Conservation (phyloP, 2,329 filamentous ascomycete species). For the Monosporascus cannonballus region DNA sequence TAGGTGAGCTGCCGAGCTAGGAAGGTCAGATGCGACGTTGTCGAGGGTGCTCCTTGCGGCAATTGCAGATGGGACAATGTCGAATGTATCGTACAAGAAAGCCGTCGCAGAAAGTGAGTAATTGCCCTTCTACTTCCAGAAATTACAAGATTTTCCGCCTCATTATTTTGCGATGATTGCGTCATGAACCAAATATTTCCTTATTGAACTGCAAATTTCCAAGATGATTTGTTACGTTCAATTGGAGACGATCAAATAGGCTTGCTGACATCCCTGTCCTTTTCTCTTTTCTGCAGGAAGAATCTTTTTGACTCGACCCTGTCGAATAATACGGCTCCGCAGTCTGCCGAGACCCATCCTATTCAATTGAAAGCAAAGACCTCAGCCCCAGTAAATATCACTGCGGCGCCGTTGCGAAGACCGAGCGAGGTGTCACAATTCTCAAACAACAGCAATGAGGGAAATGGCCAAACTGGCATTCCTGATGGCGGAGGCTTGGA, state of each 20-base stretch:
- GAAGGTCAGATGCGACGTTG: constrained; percentile 91
- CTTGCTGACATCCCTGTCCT: constrained; percentile 19
- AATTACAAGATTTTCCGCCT: constrained; percentile 2
- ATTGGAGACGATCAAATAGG: constrained; percentile 9
- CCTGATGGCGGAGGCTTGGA: constrained; percentile 26
- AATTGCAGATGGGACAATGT: constrained; percentile 80
- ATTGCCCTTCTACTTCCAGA: background rate
- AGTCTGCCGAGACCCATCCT: constrained; percentile 39
- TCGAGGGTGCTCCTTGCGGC: constrained; percentile 79
- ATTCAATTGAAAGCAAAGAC: constrained; percentile 30
- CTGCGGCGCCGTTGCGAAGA: constrained; percentile 20
- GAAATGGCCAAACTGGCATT: constrained; percentile 12
- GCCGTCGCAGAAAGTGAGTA: constrained; percentile 78
- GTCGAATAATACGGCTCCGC: constrained; percentile 15
- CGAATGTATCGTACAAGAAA: constrained; percentile 71
- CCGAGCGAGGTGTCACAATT: constrained; percentile 18
- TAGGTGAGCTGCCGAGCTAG: constrained; percentile 60
- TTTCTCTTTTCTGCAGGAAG: constrained; percentile 20
- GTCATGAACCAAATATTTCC: constrained; percentile 11
- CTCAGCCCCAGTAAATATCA: constrained; percentile 29
- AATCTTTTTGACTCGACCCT: constrained; percentile 23
- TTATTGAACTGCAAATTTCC: constrained; percentile 13
- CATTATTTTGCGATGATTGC: constrained; percentile 10
- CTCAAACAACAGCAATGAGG: constrained; percentile 17
- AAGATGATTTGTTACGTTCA: constrained; percentile 4